These are phyloP conservation scores for Fraxinus nigra DNA, from an alignment of 305 asterid genomes.

Conservation along the genomic window DNA sequence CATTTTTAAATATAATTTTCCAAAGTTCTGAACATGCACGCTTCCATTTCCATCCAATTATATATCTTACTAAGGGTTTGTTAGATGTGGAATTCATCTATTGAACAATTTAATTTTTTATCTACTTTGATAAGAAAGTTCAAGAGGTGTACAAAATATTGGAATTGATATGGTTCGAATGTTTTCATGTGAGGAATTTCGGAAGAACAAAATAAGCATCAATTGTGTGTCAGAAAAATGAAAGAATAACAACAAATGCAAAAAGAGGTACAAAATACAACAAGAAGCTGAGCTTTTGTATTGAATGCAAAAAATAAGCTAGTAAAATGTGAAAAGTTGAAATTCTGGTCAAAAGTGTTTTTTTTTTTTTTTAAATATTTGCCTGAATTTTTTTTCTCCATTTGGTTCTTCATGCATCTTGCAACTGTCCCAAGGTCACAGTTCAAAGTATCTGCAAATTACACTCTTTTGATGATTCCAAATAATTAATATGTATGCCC, in stretches of 20 bases:
- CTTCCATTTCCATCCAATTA: background rate
- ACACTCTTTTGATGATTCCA: conserved; percentile 11
- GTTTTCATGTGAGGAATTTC: background rate
- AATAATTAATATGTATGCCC: conserved; percentile 23
- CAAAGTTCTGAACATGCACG: background rate
- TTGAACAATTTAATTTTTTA: background rate
- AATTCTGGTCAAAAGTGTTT: background rate
- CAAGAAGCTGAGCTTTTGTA: background rate
- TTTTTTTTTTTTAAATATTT: background rate
- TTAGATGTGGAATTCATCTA: background rate
- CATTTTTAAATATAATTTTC: background rate
- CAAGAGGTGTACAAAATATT: background rate
- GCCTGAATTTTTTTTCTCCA: background rate
- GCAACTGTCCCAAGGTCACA: background rate
- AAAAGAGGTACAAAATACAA: background rate
- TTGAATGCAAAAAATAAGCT: background rate
- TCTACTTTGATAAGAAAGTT: background rate
- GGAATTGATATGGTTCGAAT: conserved; percentile 1
- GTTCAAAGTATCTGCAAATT: background rate
- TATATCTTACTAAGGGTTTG: background rate
- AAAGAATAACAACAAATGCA: background rate
- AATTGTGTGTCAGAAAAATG: background rate
- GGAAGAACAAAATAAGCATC: background rate
- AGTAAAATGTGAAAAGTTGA: background rate
- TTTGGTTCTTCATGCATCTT: background rate